These are phyloP conservation scores for Panellus pusillus DNA, from an alignment of 768 basidiomycete genomes.

Conservation along the genomic window DNA sequence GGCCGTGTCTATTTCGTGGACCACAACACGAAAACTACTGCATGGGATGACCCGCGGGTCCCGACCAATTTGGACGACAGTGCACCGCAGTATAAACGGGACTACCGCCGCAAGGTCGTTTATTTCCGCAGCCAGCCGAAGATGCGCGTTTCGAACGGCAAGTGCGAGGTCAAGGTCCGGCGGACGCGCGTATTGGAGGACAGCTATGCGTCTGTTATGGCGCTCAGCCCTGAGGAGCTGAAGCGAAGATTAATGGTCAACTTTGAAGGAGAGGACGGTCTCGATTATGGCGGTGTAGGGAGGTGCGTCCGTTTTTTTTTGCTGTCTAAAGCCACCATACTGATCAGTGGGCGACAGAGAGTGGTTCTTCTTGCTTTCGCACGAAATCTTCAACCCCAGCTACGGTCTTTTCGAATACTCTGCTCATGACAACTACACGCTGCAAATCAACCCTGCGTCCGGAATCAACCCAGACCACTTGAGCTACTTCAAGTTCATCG, in stretches of 20 bases:
- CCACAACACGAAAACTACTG: slow-evolving; percentile 85
- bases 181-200: slow-evolving; percentile 84
- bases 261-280: slow-evolving; percentile 78
- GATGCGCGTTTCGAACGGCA: slow-evolving; percentile 73
- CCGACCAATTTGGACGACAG: slow-evolving; percentile 81
- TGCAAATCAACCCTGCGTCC: slow-evolving; percentile 78
- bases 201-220: slow-evolving; percentile 84
- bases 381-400: slow-evolving; percentile 80
- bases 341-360: slow-evolving; percentile 48
- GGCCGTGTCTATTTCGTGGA: slow-evolving; percentile 90
- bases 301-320: slow-evolving; percentile 42
- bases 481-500: slow-evolving; percentile 82
- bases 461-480: slow-evolving; percentile 76
- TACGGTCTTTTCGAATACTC: slow-evolving; percentile 85
- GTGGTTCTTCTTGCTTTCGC: slow-evolving; percentile 85
- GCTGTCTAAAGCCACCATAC: neutral
- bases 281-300: slow-evolving; percentile 78
- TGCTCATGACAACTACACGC: slow-evolving; percentile 75
- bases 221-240: slow-evolving; percentile 66
- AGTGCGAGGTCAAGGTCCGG: slow-evolving; percentile 84
- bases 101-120: slow-evolving; percentile 88
- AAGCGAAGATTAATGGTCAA: slow-evolving; percentile 71
- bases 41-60: slow-evolving; percentile 91
- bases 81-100: slow-evolving; percentile 94
- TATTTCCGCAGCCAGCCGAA: slow-evolving; percentile 92